Evolutionary conservation across 2,329 filamentous ascomycete species (phyloP).

Genomic region (Pseudovirgaria hyperparasitica): DNA sequence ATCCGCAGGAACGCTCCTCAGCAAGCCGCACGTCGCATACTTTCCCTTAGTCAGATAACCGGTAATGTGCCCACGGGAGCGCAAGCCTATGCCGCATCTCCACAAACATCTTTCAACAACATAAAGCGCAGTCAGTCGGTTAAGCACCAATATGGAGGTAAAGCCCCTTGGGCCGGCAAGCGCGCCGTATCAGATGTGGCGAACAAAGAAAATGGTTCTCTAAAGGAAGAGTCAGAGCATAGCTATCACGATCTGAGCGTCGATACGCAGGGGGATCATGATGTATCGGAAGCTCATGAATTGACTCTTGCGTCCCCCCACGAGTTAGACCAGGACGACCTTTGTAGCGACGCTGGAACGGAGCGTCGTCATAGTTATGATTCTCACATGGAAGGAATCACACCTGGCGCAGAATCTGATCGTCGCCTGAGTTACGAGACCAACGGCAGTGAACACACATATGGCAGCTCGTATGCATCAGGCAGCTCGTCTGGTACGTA

Average conservation of each 20-base stretch:
- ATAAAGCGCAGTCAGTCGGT: constrained; percentile 37
- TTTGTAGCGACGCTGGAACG: constrained; percentile 24
- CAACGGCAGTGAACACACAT: constrained; percentile 30
- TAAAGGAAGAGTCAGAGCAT: constrained; percentile 32
- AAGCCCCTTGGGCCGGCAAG: constrained; percentile 22
- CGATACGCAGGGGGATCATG: constrained; percentile 15
- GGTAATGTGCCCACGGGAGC: constrained; percentile 49
- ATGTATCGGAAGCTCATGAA: constrained; percentile 2
- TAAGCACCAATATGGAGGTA: constrained; percentile 22
- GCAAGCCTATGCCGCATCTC: constrained; percentile 23
- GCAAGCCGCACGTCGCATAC: constrained; percentile 54
- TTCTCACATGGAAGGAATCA: constrained; percentile 21
- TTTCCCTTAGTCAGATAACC: constrained; percentile 82
- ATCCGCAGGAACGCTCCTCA: constrained; percentile 26
- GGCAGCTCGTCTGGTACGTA: constrained; percentile 34
- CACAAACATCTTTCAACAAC: constrained; percentile 31
- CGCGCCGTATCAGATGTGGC: constrained; percentile 11
- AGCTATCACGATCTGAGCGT: constrained; percentile 15
- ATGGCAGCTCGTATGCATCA: constrained; percentile 34
- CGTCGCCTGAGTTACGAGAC: constrained; percentile 29
- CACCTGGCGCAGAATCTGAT: constrained; percentile 20
- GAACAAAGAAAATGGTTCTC: constrained; percentile 36
- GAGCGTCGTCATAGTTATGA: constrained; percentile 26
- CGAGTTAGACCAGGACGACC: constrained; percentile 6
- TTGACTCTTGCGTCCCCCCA: background rate